phyloP scores from a whole-genome alignment of 2,329 filamentous ascomycete genomes.

The Aspergillus brasiliensis region DNA sequence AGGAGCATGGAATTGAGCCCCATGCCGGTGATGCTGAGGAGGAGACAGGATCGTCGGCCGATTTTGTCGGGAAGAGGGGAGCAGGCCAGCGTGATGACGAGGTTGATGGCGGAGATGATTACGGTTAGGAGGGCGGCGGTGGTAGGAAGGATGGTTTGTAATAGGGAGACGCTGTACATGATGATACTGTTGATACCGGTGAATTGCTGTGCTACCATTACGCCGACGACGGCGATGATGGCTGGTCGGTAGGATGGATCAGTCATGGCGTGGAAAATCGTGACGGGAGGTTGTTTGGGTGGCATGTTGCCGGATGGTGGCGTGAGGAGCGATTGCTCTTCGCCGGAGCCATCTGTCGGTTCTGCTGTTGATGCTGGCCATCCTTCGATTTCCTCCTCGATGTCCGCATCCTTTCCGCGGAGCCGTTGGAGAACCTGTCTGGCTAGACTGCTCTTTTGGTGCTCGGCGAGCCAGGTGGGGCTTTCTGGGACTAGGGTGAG shows the following conservation, averaged over 20 bases:
- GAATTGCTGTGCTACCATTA: constrained; percentile 92
- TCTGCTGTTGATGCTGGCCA: constrained; percentile 52
- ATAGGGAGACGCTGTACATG: constrained; percentile 95
- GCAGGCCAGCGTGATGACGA: constrained; percentile 77
- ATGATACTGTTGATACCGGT: constrained; percentile 96
- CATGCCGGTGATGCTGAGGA: constrained; percentile 83
- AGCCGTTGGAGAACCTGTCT: constrained; percentile 72
- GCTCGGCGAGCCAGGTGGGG: constrained; percentile 78
- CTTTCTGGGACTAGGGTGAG: constrained; percentile 82
- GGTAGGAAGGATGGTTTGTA: constrained; percentile 77
- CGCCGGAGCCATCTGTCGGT: constrained; percentile 45
- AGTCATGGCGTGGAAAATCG: constrained; percentile 65
- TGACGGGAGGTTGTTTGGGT: constrained; percentile 65
- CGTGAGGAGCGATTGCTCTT: constrained; percentile 70
- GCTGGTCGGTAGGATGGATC: constrained; percentile 71
- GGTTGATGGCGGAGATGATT: constrained; percentile 81
- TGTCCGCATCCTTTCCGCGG: constrained; percentile 67
- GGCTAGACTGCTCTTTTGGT: constrained; percentile 63
- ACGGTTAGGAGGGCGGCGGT: constrained; percentile 85
- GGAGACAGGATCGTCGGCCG: constrained; percentile 81
- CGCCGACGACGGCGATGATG: constrained; percentile 79
- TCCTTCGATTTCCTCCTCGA: constrained; percentile 70
- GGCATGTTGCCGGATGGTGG: constrained; percentile 63
- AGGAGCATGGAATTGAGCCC: constrained; percentile 75
- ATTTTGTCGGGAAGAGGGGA: constrained; percentile 85